A percentile compares a stretch with the other conserved stretches of the same genome.
phyloP scores from a whole-genome alignment of 352 stramenopile genomes.

The Phytopythium delawarense region DNA sequence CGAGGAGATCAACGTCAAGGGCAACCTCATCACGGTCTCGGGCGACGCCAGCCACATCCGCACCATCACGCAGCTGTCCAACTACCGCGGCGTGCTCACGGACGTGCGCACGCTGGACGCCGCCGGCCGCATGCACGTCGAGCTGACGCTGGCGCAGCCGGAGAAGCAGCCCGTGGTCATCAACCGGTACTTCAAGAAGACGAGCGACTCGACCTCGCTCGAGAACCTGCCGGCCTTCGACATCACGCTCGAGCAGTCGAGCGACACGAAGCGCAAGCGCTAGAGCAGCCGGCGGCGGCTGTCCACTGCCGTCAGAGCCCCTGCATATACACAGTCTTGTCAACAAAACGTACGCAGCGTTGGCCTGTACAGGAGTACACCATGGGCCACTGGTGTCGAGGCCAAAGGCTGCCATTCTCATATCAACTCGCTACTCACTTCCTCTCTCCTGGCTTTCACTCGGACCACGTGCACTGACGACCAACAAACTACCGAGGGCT shows the following conservation, averaged over 20 bases:
- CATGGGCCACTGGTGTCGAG: not conserved
- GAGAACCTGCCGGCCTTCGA: constrained; percentile 87
- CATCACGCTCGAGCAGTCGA: constrained; percentile 75
- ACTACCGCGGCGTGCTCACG: constrained; percentile 69
- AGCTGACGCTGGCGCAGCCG: constrained; percentile 70
- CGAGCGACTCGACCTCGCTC: constrained; percentile 80
- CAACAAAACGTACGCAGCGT: not conserved
- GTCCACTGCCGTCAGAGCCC: too few species aligned
- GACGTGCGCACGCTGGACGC: constrained; percentile 75
- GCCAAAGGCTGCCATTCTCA: not conserved
- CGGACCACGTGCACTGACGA: constrained; percentile 3
- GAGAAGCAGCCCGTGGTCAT: constrained; percentile 77
- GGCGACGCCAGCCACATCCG: constrained; percentile 67
- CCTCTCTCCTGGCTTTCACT: not conserved
- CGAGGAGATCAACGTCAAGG: constrained; percentile 86
- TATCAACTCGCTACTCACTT: constrained; percentile 1
- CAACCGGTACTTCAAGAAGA: constrained; percentile 86
- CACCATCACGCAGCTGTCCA: constrained; percentile 79
- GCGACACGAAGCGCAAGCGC: constrained; percentile 84
- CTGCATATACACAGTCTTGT: constrained; percentile 8
- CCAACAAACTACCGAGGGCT: constrained; percentile 11
- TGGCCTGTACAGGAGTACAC: too few species aligned
- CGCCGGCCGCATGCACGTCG: constrained; percentile 75
- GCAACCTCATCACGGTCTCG: constrained; percentile 83
- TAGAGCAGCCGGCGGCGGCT: constrained; percentile 22